Base-by-base conservation (phyloP, 2,329 filamentous ascomycete species). In the Elsinoe fawcettii region DNA sequence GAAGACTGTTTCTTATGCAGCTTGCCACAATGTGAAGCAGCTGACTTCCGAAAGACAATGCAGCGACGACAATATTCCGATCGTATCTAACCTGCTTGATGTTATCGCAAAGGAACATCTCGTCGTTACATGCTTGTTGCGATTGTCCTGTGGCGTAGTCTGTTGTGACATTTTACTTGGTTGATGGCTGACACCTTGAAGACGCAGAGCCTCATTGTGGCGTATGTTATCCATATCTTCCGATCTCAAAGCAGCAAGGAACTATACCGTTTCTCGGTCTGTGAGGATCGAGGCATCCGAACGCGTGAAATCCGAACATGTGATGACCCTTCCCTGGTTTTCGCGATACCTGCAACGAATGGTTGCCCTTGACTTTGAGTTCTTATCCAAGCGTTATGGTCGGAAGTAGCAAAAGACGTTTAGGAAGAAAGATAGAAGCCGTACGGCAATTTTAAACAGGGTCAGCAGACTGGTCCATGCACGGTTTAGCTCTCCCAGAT, bases 381-480 rank as follows among this genome's bases (percentile, higher is more conserved):
- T 36, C 30, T 39, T 39, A 36, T 51, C 47, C 47, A n/a, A 7
- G 6, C 49, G 49, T 37, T 37, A 18, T 37, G 30, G 16, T 53
- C 49, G 18, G 34, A 53, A 53, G 46, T 51, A 34, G 49, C 8
- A 36, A 53, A 53, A 37, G 25, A 39, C 30, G 49, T 53, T 39
- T 6, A 9, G 23, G 46, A 39, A 37, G 44, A 53, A 22, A 37
- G 30, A 53, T 39, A 53, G 30, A 36, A 34, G 49, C 49, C 49
- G 49, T 30, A 53, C 49, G 49, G 49, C 30, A 53, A 53, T 37
- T 53, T 53, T 34, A 53, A 23, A 20, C 49, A 39, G 20, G 49
- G 32, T 37, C 49, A 53, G 30, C 49, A 53, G 49, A 53, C 34
- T 46, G 49, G 49, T 22, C 49, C 25, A 39, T n/a, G 49, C 49